phyloP scores from a whole-genome alignment of 2,329 filamentous ascomycete genomes.

The Davidsoniella neocaledoniae region DNA sequence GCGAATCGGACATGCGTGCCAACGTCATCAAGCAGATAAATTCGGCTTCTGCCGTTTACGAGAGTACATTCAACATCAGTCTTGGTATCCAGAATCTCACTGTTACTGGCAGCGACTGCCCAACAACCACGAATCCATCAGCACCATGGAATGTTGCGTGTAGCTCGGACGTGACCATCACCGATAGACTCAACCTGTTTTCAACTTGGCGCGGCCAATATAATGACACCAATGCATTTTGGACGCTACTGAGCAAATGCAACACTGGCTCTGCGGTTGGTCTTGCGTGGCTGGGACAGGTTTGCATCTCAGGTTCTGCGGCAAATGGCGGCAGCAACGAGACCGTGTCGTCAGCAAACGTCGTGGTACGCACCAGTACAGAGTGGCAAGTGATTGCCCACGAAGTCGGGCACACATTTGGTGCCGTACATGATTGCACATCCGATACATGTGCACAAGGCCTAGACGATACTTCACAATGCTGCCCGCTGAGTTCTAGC shows the following conservation, averaged over 20 bases:
- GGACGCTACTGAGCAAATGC: constrained; percentile 75
- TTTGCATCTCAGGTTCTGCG: constrained; percentile 48
- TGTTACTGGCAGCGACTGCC: constrained; percentile 59
- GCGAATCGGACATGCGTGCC: constrained; percentile 39
- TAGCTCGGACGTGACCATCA: constrained; percentile 44
- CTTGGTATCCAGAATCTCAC: constrained; percentile 77
- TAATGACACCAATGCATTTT: constrained; percentile 73
- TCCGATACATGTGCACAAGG: constrained; percentile 46
- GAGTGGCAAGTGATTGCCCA: constrained; percentile 97
- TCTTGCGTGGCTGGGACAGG: constrained; percentile 80
- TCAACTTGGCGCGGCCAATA: constrained; percentile 72
- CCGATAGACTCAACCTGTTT: constrained; percentile 69
- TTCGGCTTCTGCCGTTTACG: constrained; percentile 71
- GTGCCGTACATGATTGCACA: constrained; percentile 87
- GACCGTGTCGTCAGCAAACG: constrained; percentile 71
- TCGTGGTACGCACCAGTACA: constrained; percentile 65
- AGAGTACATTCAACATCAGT: constrained; percentile 85
- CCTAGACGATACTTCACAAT: constrained; percentile 36
- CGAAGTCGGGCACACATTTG: constrained; percentile 86
- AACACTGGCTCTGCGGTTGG: constrained; percentile 73
- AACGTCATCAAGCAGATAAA: constrained; percentile 79
- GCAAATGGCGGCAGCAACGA: constrained; percentile 40
- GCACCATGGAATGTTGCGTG: constrained; percentile 79
- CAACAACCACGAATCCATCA: constrained; percentile 45
- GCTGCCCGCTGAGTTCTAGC: constrained; percentile 56